Conservation (phyloP, 768 basidiomycete species). For the Cyathus striatus region DNA sequence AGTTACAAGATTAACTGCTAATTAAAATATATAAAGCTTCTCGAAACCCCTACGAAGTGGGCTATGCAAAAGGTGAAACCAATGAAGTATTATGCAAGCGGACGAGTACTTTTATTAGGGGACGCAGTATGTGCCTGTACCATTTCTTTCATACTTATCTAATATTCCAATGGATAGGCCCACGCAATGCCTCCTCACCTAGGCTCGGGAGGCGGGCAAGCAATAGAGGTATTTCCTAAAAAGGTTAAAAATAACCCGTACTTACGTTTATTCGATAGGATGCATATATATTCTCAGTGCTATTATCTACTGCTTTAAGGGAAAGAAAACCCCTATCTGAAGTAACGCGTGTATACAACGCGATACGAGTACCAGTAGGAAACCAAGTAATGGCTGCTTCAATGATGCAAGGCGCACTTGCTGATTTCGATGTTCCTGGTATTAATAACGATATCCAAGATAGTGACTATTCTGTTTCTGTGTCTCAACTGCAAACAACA, state of each 20-base stretch:
- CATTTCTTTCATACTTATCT: neutral
- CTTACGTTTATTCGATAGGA: conserved; percentile 12
- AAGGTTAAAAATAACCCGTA: neutral
- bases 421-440: conserved; percentile 11
- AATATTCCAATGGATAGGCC: conserved; percentile 16
- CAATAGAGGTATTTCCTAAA: conserved; percentile 29
- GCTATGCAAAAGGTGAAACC: conserved; percentile 31
- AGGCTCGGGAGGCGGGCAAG: conserved; percentile 46
- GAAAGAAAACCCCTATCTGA: conserved; percentile 14
- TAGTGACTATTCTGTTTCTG: conserved; percentile 6
- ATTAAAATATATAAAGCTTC: conserved; percentile 12
- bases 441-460: conserved; percentile 11
- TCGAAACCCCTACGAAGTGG: conserved; percentile 30
- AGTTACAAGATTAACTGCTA: neutral
- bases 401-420: conserved; percentile 14
- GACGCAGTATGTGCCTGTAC: conserved; percentile 30
- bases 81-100: conserved; percentile 29
- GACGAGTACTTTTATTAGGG: conserved; percentile 34
- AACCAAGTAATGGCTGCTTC: conserved; percentile 16
- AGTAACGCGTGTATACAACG: conserved; percentile 15
- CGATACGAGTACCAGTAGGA: conserved; percentile 30
- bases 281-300: conserved; percentile 20
- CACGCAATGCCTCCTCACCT: conserved; percentile 43
- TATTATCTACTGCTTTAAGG: conserved; percentile 14
- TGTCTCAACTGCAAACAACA: conserved; percentile 10